Base-by-base conservation (phyloP, 305 asterid genomes). In the Plantago coronopus region DNA sequence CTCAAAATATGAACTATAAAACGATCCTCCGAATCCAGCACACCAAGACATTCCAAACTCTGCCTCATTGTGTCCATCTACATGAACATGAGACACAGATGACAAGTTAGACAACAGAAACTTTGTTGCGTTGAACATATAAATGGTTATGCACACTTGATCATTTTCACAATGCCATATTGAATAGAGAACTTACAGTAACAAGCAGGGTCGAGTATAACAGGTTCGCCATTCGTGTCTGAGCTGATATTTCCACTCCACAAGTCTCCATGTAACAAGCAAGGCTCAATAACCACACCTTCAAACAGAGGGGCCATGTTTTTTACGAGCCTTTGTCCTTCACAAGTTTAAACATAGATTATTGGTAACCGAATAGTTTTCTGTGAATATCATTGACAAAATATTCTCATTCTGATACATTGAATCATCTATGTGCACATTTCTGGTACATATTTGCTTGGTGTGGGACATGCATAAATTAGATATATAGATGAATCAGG, bases 131-230 rank as follows among this genome's bases (percentile, higher is more conserved):
- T 40, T 14, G 17, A 55, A 37, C 66, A 27, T 14, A 27, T 17
- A 48, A 57, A 31, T 31, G 38, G 19, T 37, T 42, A 51, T 31
- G 53, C 20, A 31, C 38, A 31, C 31, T 31, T 31, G 38, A 31
- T 31, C 38, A 2, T 31, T 31, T 7, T 31, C 9, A 5, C 7
- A 25, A 25, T 25, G 29, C 29, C 29, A 25, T 31, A 2, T 31
- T 31, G 17, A 42, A 54, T 42, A 40, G 48, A 54, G 67, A 5
- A 72, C 89, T 81, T 77, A 89, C 99, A 89, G 80, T 93, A 93
- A 70, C 99, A 93, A 59, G 97, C 99, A 0, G 97, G 99, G 75
- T 93, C 99, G 25, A 93, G 96, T 59, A 93, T 89, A 74, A 93
- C 95, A 47, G 96, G 97, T 55, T 89, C 96, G 0, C 97, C 96